Evolutionary conservation across 108 stramenopile genomes (phyloP), one percentile per base, ranked within the genome.

Genomic region (Schizochytrium sp.): DNA sequence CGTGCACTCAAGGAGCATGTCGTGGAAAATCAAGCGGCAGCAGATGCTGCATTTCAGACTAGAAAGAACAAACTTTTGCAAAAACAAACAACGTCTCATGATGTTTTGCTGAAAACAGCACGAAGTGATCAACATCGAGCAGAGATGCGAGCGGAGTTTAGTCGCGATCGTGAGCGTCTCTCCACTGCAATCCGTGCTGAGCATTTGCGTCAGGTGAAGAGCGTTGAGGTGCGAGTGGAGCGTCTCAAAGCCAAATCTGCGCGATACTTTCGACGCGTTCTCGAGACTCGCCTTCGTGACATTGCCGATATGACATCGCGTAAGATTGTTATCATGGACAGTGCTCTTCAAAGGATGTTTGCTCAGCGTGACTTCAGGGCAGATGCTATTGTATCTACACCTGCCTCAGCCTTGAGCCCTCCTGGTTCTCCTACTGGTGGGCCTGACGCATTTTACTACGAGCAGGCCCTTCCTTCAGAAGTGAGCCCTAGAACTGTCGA

Each of bases 351-450:
- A 28, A 17, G 53, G 5, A 83, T 83, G 76, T 83, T 83, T 28
- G 76, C 47, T 47, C 50, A 83, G 3, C 76, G 76, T n/a, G 40
- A 49, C 28, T 47, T 53, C 47, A 49, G 40, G 76, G 28, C 55
- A n/a, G 47, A 49, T 17, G 28, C 76, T 12, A 28, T 83, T 2
- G 40, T 83, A 38, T 10, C 50, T 19, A n/a, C 19, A 42, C 55
- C 76, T 42, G 5, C 50, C 17, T 28, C 47, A 53, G 53, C n/a
- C 5, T 28, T 50, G 5, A 17, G 50, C 45, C 47, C 76, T 5
- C 76, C 76, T 83, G 76, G 76, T 47, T 83, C 76, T 17, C 76
- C 76, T 40, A 17, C 28, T 13, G 76, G 76, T 7, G 64, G 64
- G 12, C 42, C 64, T 38, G 64, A 69, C 64, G 64, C 64, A 69